phyloP scores from a whole-genome alignment of 345 rosid genomes.

The Kernera saxatilis region DNA sequence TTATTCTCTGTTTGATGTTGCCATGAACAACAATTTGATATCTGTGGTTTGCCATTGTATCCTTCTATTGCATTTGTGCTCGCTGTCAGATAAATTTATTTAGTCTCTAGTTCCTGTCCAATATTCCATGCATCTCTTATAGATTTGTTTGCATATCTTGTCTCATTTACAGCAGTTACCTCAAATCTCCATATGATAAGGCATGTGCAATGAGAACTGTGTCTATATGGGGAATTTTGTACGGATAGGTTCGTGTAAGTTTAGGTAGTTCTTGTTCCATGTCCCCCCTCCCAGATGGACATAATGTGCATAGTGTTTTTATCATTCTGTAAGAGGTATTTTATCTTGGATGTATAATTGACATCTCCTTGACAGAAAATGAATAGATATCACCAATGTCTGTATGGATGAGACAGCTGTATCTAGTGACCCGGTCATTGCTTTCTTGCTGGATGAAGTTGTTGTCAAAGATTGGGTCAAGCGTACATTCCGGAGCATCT shows the following conservation, averaged over 20 bases:
- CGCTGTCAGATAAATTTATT: neutral
- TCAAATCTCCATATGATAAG: neutral
- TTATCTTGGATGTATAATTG: constrained; percentile 4
- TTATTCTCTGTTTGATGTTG: constrained; percentile 82
- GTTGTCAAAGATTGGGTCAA: constrained; percentile 99
- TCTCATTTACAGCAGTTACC: constrained; percentile 4
- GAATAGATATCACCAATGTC: constrained; percentile 82
- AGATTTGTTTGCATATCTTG: neutral
- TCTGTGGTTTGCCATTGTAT: constrained; percentile 94
- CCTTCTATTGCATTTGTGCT: constrained; percentile 29
- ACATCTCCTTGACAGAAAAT: constrained; percentile 45
- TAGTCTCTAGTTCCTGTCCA: neutral
- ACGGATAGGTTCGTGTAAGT: neutral
- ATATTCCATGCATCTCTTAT: neutral
- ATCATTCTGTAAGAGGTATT: neutral
- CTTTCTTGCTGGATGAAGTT: constrained; percentile 98
- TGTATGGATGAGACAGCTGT: constrained; percentile 99
- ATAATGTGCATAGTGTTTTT: neutral
- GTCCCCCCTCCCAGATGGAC: neutral
- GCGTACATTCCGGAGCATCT: constrained; percentile 55
- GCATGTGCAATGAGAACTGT: neutral
- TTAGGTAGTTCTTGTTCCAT: neutral
- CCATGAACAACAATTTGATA: constrained; percentile 76
- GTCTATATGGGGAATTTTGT: neutral
- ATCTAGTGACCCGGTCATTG: constrained; percentile 88